Evolutionary conservation across 768 basidiomycete species (phyloP).

Genomic region (Glaciozyma antarctica): DNA sequence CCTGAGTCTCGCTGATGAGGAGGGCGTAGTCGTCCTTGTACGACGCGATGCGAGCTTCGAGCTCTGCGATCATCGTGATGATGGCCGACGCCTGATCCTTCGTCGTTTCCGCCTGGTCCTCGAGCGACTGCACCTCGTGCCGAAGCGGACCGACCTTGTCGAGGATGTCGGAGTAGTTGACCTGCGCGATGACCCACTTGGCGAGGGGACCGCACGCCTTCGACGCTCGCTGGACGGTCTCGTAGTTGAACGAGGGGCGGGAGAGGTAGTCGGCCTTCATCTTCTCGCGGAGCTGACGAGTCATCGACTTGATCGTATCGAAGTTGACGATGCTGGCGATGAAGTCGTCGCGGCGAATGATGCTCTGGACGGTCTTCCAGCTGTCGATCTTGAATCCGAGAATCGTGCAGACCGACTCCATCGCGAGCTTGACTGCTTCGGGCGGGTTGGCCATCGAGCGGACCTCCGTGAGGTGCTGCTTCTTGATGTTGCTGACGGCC

Average conservation of each 20-base stretch:
- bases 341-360: constrained; percentile 94
- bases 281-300: constrained; percentile 69
- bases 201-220: constrained; percentile 96
- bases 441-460: constrained; percentile 97
- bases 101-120: constrained; percentile 85
- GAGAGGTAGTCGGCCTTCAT: constrained; percentile 92
- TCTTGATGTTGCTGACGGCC: constrained; percentile 95
- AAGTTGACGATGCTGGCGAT: constrained; percentile 92
- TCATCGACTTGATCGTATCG: constrained; percentile 84
- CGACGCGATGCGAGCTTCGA: constrained; percentile 79
- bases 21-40: constrained; percentile 98
- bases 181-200: constrained; percentile 96
- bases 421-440: constrained; percentile 90
- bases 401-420: constrained; percentile 96
- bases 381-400: constrained; percentile 94
- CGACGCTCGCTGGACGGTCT: constrained; percentile 86
- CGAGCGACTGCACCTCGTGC: constrained; percentile 86
- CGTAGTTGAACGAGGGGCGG: constrained; percentile 84
- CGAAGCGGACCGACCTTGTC: constrained; percentile 94
- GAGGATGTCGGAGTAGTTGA: constrained; percentile 90
- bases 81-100: constrained; percentile 86
- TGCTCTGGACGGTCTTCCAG: constrained; percentile 90
- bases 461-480: constrained; percentile 91
- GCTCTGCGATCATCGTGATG: constrained; percentile 80
- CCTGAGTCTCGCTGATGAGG: constrained; percentile 90